These are phyloP conservation scores for Cyathus olla DNA, from an alignment of 1,284 basidiomycete species.

Conservation along the genomic window DNA sequence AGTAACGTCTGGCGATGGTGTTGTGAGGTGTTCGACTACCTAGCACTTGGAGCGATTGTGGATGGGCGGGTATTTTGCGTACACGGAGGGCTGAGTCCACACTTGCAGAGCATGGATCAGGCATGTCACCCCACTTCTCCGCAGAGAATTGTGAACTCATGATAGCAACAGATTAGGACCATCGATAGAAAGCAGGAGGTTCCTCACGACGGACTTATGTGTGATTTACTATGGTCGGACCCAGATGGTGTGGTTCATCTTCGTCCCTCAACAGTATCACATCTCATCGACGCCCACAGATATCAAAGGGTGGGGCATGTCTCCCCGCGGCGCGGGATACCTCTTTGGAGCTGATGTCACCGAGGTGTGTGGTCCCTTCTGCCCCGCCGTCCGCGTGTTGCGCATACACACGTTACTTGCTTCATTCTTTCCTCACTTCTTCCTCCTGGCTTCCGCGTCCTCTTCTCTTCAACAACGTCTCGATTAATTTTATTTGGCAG, in stretches of 20 bases:
- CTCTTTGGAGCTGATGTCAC: slow-evolving; percentile 98
- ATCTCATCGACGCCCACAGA: slow-evolving; percentile 54
- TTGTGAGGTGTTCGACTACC: slow-evolving; percentile 98
- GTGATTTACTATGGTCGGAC: slow-evolving; percentile 98
- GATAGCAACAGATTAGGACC: slow-evolving; percentile 88
- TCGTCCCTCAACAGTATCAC: slow-evolving; percentile 1
- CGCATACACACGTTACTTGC: too few relatives aligned
- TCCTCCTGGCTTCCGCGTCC: too few relatives aligned
- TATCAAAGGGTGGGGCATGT: slow-evolving; percentile 97
- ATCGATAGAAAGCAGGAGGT: slow-evolving; percentile 99
- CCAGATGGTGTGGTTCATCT: slow-evolving; percentile 92
- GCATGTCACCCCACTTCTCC: too few relatives aligned
- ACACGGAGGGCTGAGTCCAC: slow-evolving; percentile 93
- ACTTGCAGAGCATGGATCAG: slow-evolving; percentile 88
- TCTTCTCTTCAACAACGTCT: too few relatives aligned
- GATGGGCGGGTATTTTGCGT: slow-evolving; percentile 91
- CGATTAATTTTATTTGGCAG: neutral
- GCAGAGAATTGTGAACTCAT: neutral
- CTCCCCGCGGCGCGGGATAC: slow-evolving; percentile 98
- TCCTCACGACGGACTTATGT: slow-evolving; percentile 99
- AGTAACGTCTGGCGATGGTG: slow-evolving; percentile 99
- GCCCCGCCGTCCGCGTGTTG: too few relatives aligned
- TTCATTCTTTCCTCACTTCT: too few relatives aligned
- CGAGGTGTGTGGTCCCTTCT: slow-evolving; percentile 54
- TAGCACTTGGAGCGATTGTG: slow-evolving; percentile 97